Base-by-base conservation (phyloP, 2,329 filamentous ascomycete genomes). In the Stemphylium lycopersici region DNA sequence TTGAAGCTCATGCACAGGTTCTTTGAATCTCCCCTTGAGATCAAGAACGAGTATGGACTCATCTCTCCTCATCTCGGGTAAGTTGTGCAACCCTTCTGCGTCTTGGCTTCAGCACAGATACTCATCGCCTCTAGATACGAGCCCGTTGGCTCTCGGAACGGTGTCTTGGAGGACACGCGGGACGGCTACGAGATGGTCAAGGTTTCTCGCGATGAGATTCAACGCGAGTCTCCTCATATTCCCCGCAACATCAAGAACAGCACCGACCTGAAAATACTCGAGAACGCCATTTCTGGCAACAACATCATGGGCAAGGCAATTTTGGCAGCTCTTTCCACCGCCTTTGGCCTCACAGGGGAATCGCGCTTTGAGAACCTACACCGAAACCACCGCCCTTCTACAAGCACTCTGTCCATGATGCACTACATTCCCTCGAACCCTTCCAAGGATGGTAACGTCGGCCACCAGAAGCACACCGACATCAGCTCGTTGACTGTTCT, bases 21-120 rank as follows among this genome's bases (percentile, higher is more conserved):
- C 76, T 85, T 84, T 58, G 78, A 79, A 29, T 69, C 78, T 0
- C 81, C 82, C 0, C 67, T 83, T 13, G 82, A 84, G 71, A 77
- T 74, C 37, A 84, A 84, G 79, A 84, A 84, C 65, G 79, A 84
- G 65, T 83, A 79, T 61, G 82, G 82, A 3, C 78, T 84, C 6
- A 77, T 84, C 42, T 78, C 80, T 20, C 79, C 81, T 4, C 81
- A 84, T 68, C 77, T 83, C 22, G 82, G 81, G 72, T 81, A 68
- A 56, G 74, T 66, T 81, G 3, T 10, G 2, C 6, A n/a, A 11
- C 16, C 12, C 16, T 8, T 20, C 1, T 44, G 31, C 26, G 20
- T 31, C 24, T n/a, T 20, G n/a, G 11, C 13, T 15, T 12, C 1
- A 29, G 11, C 24, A 34, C 31, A 11, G 15, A 13, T 50, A 13